These are phyloP conservation scores for Liquidambar formosana DNA, from an alignment of 164 flowering plant genomes.

Conservation along the genomic window DNA sequence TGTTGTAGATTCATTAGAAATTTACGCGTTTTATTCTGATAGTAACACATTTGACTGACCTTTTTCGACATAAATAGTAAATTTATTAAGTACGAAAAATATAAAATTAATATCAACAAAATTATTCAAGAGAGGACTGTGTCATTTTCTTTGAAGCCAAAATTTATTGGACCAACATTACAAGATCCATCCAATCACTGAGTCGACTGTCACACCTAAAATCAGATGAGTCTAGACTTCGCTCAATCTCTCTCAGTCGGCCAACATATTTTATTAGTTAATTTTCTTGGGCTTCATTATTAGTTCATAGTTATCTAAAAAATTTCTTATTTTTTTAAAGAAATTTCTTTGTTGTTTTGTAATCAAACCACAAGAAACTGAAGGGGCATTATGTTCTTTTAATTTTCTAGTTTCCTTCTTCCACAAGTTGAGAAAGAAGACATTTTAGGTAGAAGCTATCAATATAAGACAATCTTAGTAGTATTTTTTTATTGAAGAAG, in stretches of 20 bases:
- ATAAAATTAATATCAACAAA: too few species aligned
- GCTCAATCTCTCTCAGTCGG: background rate
- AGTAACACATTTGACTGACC: too few species aligned
- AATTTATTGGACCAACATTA: too few species aligned
- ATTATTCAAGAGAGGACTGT: too few species aligned
- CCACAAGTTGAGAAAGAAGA: slow-evolving; percentile 21
- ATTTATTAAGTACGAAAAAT: too few species aligned
- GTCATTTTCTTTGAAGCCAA: too few species aligned
- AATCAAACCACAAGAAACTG: slow-evolving; percentile 8
- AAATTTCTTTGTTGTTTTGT: slow-evolving; percentile 13
- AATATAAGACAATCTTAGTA: slow-evolving; percentile 5
- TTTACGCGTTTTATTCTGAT: too few species aligned
- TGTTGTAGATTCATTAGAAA: too few species aligned
- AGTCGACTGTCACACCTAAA: too few species aligned
- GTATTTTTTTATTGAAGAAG: background rate
- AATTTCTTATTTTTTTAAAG: background rate
- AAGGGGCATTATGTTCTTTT: background rate
- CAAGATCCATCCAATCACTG: too few species aligned
- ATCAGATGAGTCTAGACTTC: too few species aligned
- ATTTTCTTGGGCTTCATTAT: background rate
- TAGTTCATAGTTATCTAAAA: background rate
- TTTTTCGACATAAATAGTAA: too few species aligned
- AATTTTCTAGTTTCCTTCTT: background rate
- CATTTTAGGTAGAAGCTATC: slow-evolving; percentile 2
- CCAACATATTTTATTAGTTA: background rate